Percentiles rank a stretch among this genome's conserved stretches.
phyloP scores from a whole-genome alignment of 345 rosid species.

The Salix caprea region DNA sequence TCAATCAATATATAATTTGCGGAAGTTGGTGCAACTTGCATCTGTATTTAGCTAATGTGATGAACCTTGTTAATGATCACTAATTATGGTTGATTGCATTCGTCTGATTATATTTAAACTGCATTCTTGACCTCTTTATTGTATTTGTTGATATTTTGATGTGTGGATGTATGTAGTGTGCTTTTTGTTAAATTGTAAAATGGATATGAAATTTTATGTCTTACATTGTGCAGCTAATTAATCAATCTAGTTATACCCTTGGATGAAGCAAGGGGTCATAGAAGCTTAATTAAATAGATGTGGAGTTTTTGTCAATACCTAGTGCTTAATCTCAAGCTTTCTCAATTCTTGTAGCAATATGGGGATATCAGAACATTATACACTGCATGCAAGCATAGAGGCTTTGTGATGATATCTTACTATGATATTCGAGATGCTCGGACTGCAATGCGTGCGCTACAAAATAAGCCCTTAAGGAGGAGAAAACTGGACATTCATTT shows the following conservation, averaged over 20 bases:
- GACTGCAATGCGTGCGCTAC: constrained; percentile 85
- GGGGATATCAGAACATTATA: constrained; percentile 91
- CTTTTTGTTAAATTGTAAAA: neutral
- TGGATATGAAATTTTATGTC: neutral
- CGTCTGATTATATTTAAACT: neutral
- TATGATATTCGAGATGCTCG: constrained; percentile 91
- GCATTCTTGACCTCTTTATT: neutral
- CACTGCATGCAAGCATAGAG: constrained; percentile 94
- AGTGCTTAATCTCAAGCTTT: constrained; percentile 12
- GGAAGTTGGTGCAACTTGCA: neutral
- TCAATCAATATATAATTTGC: no score
- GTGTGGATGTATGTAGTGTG: neutral
- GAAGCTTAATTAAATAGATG: neutral
- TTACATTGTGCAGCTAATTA: neutral
- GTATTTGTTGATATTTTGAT: neutral
- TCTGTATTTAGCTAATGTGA: neutral
- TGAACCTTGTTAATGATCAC: neutral
- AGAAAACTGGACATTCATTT: constrained; percentile 92
- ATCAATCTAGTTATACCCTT: neutral
- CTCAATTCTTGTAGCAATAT: constrained; percentile 56
- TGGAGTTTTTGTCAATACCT: neutral
- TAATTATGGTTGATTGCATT: neutral
- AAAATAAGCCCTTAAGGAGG: constrained; percentile 82
- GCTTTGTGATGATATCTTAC: constrained; percentile 94
- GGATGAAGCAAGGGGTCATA: neutral